These are phyloP conservation scores for Diddensiella transvaalensis DNA, from an alignment of 805 yeast genomes.

Conservation along the genomic window DNA sequence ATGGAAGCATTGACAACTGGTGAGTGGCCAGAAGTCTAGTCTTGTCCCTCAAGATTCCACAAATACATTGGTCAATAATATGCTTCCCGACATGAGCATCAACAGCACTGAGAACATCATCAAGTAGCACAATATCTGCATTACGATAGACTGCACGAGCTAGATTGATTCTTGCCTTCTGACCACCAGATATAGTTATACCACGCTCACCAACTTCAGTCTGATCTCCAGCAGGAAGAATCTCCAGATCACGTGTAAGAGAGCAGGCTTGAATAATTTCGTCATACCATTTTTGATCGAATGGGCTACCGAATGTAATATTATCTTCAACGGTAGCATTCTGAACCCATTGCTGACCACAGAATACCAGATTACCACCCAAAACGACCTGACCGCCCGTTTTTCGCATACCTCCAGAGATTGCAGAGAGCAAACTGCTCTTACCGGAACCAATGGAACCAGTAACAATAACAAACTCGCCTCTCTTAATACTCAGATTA, in stretches of 20 bases:
- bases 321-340: slow-evolving; percentile 75
- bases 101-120: slow-evolving; percentile 84
- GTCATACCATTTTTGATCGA: slow-evolving; percentile 48
- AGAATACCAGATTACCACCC: slow-evolving; percentile 50
- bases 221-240: slow-evolving; percentile 67
- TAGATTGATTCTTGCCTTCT: slow-evolving; percentile 77
- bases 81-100: slow-evolving; percentile 82
- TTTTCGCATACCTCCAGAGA: slow-evolving; percentile 68
- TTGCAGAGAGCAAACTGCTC: slow-evolving; percentile 64
- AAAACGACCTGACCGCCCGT: slow-evolving; percentile 48
- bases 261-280: slow-evolving; percentile 61
- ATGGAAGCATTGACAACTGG: slow-evolving; percentile 65
- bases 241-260: slow-evolving; percentile 58
- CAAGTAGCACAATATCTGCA: slow-evolving; percentile 63
- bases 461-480: slow-evolving; percentile 71
- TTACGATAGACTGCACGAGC: slow-evolving; percentile 78
- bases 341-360: slow-evolving; percentile 81
- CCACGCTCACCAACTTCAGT: slow-evolving; percentile 91
- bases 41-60: slow-evolving; percentile 51
- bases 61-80: slow-evolving; percentile 65
- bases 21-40: slow-evolving; percentile 83
- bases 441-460: slow-evolving; percentile 85
- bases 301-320: slow-evolving; percentile 63
- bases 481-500: slow-evolving; percentile 48
- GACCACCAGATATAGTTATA: slow-evolving; percentile 86